Conservation (phyloP, 2,329 filamentous ascomycete species). For the Elsinoe arachidis region DNA sequence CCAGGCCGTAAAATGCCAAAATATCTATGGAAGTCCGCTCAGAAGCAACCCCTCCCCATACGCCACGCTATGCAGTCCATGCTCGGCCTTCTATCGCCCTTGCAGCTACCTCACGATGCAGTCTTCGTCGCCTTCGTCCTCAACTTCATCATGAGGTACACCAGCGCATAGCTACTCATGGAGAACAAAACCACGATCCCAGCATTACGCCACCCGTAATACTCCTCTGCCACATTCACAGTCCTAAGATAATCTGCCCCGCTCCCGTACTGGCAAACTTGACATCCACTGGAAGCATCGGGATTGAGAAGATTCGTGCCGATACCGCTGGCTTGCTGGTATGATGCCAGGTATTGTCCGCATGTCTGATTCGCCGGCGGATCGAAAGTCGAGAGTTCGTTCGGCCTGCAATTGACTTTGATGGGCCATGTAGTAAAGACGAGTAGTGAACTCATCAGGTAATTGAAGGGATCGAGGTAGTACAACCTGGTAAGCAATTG, state of each 20-base stretch:
- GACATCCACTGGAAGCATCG: conserved; percentile 25
- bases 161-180: background rate
- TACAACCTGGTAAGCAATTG: too few species aligned
- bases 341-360: conserved; percentile 33
- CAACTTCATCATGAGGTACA: conserved; percentile 11
- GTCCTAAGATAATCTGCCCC: conserved; percentile 14
- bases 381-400: conserved; percentile 31
- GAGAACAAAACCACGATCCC: conserved; percentile 1
- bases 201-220: conserved; percentile 13
- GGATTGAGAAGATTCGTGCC: conserved; percentile 35
- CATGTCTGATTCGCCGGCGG: conserved; percentile 30
- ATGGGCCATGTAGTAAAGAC: conserved; percentile 49
- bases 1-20: too few species aligned
- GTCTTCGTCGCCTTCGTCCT: conserved; percentile 11
- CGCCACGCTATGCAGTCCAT: too few species aligned
- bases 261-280: conserved; percentile 13
- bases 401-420: conserved; percentile 25
- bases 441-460: conserved; percentile 29
- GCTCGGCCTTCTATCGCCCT: too few species aligned
- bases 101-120: too few species aligned
- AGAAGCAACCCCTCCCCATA: too few species aligned
- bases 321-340: conserved; percentile 20
- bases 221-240: conserved; percentile 6
- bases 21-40: too few species aligned
- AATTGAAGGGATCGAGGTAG: conserved; percentile 54